Conservation (phyloP, 2,329 filamentous ascomycete genomes). For the Diatrype stigma region DNA sequence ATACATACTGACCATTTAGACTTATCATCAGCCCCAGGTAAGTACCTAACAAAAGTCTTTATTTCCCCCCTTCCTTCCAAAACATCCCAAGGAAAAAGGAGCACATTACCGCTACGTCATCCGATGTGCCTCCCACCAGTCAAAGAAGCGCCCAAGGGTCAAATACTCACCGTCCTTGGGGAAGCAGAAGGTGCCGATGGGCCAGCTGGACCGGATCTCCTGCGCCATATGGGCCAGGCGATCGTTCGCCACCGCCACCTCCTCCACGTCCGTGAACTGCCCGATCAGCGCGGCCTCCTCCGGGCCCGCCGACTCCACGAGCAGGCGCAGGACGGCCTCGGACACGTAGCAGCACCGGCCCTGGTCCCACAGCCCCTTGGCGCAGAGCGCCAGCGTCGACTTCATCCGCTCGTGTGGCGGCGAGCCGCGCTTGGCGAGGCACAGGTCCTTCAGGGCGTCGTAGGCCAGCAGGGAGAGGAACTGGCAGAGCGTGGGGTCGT, state of each 20-base stretch:
- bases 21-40: too few species aligned
- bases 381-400: slow-evolving; percentile 21
- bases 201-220: slow-evolving; percentile 21
- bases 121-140: slow-evolving; percentile 9
- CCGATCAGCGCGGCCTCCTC: slow-evolving; percentile 13
- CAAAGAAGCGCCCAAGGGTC: slow-evolving; percentile 15
- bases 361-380: slow-evolving; percentile 22
- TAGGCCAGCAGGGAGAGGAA: slow-evolving; percentile 18
- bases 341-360: slow-evolving; percentile 19
- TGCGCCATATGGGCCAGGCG: slow-evolving; percentile 9
- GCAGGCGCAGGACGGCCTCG: slow-evolving; percentile 15
- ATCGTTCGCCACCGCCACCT: slow-evolving; percentile 9
- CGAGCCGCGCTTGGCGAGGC: slow-evolving; percentile 4
- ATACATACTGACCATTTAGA: too few species aligned
- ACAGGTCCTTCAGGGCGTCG: slow-evolving; percentile 12
- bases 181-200: slow-evolving; percentile 16
- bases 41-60: too few species aligned
- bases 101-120: neutral
- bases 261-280: slow-evolving; percentile 11
- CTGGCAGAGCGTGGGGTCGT: slow-evolving; percentile 15
- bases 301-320: slow-evolving; percentile 12
- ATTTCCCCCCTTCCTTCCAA: too few species aligned
- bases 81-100: neutral
- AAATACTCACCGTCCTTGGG: slow-evolving; percentile 1
- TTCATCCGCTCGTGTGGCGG: slow-evolving; percentile 10